These are phyloP conservation scores for Melocanna baccifera DNA, from an alignment of 176 grass and related monocot genomes.

Conservation along the genomic window DNA sequence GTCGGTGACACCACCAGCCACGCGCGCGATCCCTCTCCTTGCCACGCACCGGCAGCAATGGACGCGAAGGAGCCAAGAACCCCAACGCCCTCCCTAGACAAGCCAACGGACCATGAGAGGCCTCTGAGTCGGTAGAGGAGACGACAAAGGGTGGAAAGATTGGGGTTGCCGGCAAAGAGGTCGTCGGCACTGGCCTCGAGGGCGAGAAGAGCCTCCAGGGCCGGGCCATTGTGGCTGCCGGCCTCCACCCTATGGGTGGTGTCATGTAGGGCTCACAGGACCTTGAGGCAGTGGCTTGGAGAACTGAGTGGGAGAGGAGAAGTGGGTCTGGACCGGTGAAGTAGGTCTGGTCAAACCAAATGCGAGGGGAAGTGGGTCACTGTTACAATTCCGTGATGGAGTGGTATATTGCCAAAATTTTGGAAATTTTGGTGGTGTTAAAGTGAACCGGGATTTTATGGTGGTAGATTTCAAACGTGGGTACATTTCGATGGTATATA, in stretches of 20 bases:
- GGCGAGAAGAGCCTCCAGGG: slow-evolving; percentile 64
- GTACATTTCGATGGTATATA: no score
- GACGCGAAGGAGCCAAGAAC: not conserved
- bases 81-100: not conserved
- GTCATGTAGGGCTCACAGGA: slow-evolving; percentile 50
- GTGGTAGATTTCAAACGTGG: no score
- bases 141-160: slow-evolving; percentile 30
- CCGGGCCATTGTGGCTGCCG: not conserved
- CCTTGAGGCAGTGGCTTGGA: slow-evolving; percentile 26
- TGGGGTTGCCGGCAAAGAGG: slow-evolving; percentile 60
- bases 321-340: no score
- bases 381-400: no score
- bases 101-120: slow-evolving; percentile 3
- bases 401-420: no score
- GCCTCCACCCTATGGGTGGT: slow-evolving; percentile 37
- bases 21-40: slow-evolving; percentile 27
- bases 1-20: slow-evolving; percentile 30
- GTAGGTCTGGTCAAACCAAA: no score
- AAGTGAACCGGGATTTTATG: no score
- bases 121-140: slow-evolving; percentile 36
- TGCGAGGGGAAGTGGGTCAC: no score
- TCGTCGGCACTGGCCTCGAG: slow-evolving; percentile 63
- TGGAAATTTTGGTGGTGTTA: no score
- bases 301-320: no score
- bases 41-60: not conserved